Base-by-base conservation (phyloP, 2,329 filamentous ascomycete species). In the Pleoardoris graminearum region DNA sequence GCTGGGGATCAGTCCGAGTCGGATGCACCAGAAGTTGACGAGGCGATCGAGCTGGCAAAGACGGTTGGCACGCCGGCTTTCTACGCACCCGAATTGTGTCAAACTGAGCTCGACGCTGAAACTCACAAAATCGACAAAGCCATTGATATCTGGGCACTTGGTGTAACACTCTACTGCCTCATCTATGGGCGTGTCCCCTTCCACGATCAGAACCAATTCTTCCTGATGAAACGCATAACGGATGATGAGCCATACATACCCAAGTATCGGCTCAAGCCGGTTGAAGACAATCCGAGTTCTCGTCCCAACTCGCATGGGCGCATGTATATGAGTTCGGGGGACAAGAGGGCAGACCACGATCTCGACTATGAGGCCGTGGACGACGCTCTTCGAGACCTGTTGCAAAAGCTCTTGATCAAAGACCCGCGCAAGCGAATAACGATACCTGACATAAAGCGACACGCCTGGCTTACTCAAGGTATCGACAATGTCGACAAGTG, bases 1-100 rank as follows among this genome's bases (percentile, higher is more conserved):
- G 87, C 70, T 45, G 88, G 91, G 52, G 74, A 86, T 77, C 54
- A 86, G 79, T 88, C 88, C 3, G 90, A 95, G 69, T 90, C 87
- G 0, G 92, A 97, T 71, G 89, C 90, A 10, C 86, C 85, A 35
- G 90, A 96, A 66, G 85, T 96, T 53, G 92, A 97, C 63, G 91
- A 97, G 69, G 92, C 96, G 57, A 85, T 96, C 54, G 94, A 97
- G 71, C 80, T 99, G n/a, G 93, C 94, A 54, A 97, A 97, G 79
- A 97, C 94, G 1, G 94, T 97, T 5, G 94, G 94, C 47, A 99
- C 94, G 0, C 94, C 94, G 5, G 94, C 93, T 1, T 99, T 99
- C 75, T 99, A 97, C 69, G 94, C 94, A 1, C 94, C 94, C 3
- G 94, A 99, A 72, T 81, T 99, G 32, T 99, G 94, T 76, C 94